A percentile compares a stretch with the other conserved stretches of the same genome.
These are phyloP conservation scores for Plasmodium fragile DNA, from an alignment of 169 alveolate species.

Conservation along the genomic window DNA sequence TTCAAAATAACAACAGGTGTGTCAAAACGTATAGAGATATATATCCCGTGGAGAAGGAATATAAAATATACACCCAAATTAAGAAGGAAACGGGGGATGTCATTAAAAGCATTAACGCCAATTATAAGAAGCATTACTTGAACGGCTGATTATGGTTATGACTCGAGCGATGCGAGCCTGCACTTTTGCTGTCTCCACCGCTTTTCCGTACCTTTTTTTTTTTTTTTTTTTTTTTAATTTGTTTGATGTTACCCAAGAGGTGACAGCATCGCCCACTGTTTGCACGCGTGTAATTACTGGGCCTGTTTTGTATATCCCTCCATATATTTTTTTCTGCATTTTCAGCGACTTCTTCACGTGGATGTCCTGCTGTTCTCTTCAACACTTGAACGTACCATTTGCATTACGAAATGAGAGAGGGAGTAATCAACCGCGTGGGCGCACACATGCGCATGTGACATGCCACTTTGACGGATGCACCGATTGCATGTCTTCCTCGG, in stretches of 20 bases:
- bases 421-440: not conserved
- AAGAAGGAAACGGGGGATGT: constrained; percentile 61
- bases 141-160: not conserved
- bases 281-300: not conserved
- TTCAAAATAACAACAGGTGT: constrained; percentile 64
- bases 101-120: constrained; percentile 36
- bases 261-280: not conserved
- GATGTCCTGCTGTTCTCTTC: not conserved
- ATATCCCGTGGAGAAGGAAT: constrained; percentile 75
- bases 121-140: constrained; percentile 47
- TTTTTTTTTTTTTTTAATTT: not conserved
- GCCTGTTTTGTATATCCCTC: not conserved
- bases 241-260: not conserved
- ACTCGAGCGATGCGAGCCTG: not conserved
- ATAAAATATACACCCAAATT: constrained; percentile 70
- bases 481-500: not conserved
- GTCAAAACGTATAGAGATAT: constrained; percentile 74
- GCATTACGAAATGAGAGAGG: not conserved
- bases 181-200: not conserved
- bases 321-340: not conserved
- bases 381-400: not conserved
- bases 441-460: not conserved
- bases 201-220: not conserved
- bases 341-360: not conserved
- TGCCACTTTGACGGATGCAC: not conserved